Evolutionary conservation across 2,329 filamentous ascomycete species (phyloP).

Genomic region (Penicillium sp.): DNA sequence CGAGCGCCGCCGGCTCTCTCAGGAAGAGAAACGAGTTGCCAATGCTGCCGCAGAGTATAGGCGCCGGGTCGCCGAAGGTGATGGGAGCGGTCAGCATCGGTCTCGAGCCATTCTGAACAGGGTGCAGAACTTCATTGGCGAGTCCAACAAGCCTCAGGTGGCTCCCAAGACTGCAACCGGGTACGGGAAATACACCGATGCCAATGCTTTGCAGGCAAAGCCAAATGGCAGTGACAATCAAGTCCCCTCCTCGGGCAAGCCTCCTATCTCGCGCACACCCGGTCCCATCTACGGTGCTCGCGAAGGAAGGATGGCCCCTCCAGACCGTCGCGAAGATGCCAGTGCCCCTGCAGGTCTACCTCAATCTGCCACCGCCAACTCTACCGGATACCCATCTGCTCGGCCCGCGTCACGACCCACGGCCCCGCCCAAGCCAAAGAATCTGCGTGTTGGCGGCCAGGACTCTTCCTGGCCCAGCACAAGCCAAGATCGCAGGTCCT

Average conservation of each 20-base stretch:
- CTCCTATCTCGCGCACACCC: slow-evolving; percentile 25
- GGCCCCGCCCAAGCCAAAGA: slow-evolving; percentile 63
- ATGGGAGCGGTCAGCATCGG: slow-evolving; percentile 56
- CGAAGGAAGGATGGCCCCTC: slow-evolving; percentile 14
- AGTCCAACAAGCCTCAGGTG: slow-evolving; percentile 66
- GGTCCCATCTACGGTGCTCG: slow-evolving; percentile 22
- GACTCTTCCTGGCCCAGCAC: slow-evolving; percentile 25
- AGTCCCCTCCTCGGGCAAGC: slow-evolving; percentile 12
- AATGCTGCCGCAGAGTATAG: slow-evolving; percentile 87
- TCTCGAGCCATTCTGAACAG: slow-evolving; percentile 89
- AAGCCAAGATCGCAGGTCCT: slow-evolving; percentile 31
- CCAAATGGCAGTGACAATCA: slow-evolving; percentile 28
- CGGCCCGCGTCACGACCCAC: slow-evolving; percentile 49
- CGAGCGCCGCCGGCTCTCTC: slow-evolving; percentile 75
- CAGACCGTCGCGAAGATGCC: slow-evolving; percentile 19
- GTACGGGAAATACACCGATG: slow-evolving; percentile 82
- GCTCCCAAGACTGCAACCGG: slow-evolving; percentile 75
- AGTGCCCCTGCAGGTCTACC: slow-evolving; percentile 23
- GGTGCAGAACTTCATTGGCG: slow-evolving; percentile 78
- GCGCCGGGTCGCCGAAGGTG: slow-evolving; percentile 67
- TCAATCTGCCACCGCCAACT: slow-evolving; percentile 15
- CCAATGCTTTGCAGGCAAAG: slow-evolving; percentile 44
- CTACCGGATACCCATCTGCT: slow-evolving; percentile 25
- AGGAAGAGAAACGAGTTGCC: slow-evolving; percentile 89
- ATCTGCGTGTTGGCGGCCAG: slow-evolving; percentile 52